These are phyloP conservation scores for Boeremia exigua DNA, from an alignment of 2,329 filamentous ascomycete species.

Conservation along the genomic window DNA sequence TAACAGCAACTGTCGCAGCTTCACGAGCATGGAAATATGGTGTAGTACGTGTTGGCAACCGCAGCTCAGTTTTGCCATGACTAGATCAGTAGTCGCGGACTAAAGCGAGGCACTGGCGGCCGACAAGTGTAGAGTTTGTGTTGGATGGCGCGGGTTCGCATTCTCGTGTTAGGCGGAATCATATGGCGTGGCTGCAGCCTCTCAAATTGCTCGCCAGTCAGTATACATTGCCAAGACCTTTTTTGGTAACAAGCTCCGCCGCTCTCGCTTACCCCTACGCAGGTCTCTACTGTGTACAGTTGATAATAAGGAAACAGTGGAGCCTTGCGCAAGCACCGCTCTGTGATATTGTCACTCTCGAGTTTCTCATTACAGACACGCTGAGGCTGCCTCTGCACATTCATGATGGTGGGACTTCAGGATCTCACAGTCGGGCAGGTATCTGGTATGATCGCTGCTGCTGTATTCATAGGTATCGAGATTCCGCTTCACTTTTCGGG, in stretches of 20 bases:
- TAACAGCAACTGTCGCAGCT: too few relatives aligned
- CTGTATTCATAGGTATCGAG: slow-evolving; percentile 39
- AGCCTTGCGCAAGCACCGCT: not conserved
- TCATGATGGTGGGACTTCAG: slow-evolving; percentile 14
- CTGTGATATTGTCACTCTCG: not conserved
- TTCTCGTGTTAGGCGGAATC: not conserved
- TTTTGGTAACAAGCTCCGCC: not conserved
- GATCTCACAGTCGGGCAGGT: slow-evolving; percentile 47
- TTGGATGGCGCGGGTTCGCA: not conserved
- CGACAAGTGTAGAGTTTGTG: not conserved
- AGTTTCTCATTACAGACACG: not conserved
- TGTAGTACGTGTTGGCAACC: too few relatives aligned
- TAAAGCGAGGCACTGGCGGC: not conserved
- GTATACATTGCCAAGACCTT: not conserved
- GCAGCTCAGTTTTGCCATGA: too few relatives aligned
- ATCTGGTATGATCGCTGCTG: slow-evolving; percentile 51
- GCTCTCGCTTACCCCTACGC: not conserved
- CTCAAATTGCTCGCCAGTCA: not conserved
- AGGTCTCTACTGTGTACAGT: not conserved
- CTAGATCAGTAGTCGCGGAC: not conserved
- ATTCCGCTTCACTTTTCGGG: not conserved
- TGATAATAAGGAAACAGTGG: not conserved
- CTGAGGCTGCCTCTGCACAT: not conserved
- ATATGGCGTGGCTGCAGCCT: not conserved
- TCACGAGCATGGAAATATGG: too few relatives aligned